Evolutionary conservation across 208 protist genomes (phyloP), one percentile per base, ranked within the genome.

Genomic region (Angomonas desouzai): DNA sequence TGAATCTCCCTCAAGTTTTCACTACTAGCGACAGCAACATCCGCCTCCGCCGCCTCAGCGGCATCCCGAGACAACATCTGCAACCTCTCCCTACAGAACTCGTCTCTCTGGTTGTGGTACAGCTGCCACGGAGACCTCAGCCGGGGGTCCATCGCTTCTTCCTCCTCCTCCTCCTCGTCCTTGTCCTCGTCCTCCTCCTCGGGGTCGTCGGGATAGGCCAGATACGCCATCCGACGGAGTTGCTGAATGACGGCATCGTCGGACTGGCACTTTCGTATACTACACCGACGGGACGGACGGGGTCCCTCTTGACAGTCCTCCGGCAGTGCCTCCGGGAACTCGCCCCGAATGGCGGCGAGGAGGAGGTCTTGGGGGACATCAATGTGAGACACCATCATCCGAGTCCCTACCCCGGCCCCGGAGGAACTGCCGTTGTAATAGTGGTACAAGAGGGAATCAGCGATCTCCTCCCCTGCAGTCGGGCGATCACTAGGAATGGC

Each of bases 341-440:
- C 30, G 20, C 30, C 55, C 7, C n/a, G 2, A 13, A 45, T 3
- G 9, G 33, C 55, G 2, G 55, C 55, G 16, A 30, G 55, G 3
- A 60, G 18, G 1, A 60, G 30, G 4, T 60, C 55, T 3, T 60
- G 18, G 3, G 55, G 55, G 28, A 60, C 55, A 2, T 20, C 40
- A 16, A 60, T 36, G 55, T 60, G 55, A 13, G 55, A 60, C 16
- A 60, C 55, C 7, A 60, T 25, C 30, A 60, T 45, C 10, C 18
- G 28, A 3, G n/a, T 9, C 55, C 29, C 25, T 23, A n/a, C 7
- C 18, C 20, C 30, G 22, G 7, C 29, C n/a, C n/a, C n/a, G n/a
- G n/a, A n/a, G n/a, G n/a, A n/a, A n/a, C n/a, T n/a, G n/a, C n/a
- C n/a, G n/a, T n/a, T n/a, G 45, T 51, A 13, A 16, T 51, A 23